Base-by-base conservation (phyloP, 2,329 filamentous ascomycete genomes). In the Leptographium galeiforme region DNA sequence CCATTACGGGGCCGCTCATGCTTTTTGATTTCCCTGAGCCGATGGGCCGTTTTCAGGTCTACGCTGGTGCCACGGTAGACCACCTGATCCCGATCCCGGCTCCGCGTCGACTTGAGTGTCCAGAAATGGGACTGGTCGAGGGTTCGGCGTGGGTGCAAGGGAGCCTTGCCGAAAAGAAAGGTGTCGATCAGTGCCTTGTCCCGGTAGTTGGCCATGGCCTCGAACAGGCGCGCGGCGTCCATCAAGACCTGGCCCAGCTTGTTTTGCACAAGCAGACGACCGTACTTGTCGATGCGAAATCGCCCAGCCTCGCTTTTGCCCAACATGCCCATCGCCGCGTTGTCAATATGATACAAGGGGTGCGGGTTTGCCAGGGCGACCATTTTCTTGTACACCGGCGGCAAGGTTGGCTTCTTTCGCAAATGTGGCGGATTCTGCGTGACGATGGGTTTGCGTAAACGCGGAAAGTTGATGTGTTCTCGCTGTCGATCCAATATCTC, bases 91-190 rank as follows among this genome's bases (percentile, higher is more conserved):
- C 61, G 57, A 47, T 75, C 72, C 5, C 72, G 60, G 1, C 59
- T 56, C 5, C 62, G 57, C 0, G 71, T 74, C n/a, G 68, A 66
- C 0, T 65, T 61, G 2, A 71, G 60, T 2, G 66, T 69, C 63
- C 67, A 68, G 44, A 69, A 69, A 54, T 72, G 74, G 0, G 67
- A 68, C 55, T 75, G 72, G 47, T 75, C 72, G 0, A 75, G 61
- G 0, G 72, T 75, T 0, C 73, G 61, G 0, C 73, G 64, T 0
- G 70, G 67, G 54, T 76, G 72, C 1, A 69, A 59, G 7, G 66
- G 70, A 0, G 68, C 62, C 1, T 69, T 56, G 0, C 52, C 16
- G 14, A 65, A 59, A 0, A 72, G 59, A 34, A 67, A 69, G 4
- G 60, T 57, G 12, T 63, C 54, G 2, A 70, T 59, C 7, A 71